phyloP scores from a whole-genome alignment of 2,329 filamentous ascomycete species.

The Peltaster fructicola region DNA sequence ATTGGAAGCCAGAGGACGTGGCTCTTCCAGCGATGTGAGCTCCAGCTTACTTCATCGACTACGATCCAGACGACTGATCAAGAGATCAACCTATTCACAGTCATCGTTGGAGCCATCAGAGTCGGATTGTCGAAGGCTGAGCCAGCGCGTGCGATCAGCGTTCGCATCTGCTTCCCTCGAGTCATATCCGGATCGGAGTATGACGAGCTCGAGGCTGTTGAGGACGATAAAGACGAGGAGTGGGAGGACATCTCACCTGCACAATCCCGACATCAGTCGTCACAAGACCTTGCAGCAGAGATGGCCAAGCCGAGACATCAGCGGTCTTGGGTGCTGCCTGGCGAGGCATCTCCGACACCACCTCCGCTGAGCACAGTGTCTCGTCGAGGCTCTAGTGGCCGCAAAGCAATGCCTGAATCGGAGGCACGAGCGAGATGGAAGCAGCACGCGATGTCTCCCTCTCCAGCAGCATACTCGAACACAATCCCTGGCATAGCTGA shows the following conservation, averaged over 20 bases:
- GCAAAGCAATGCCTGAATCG: too few relatives aligned
- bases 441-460: too few relatives aligned
- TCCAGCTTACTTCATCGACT: too few relatives aligned
- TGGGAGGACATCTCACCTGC: conserved; percentile 4
- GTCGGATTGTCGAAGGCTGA: conserved; percentile 12
- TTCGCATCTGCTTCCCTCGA: conserved; percentile 16
- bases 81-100: too few relatives aligned
- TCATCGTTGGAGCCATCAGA: too few relatives aligned
- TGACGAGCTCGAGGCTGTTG: conserved; percentile 7
- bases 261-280: conserved; percentile 1
- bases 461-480: background rate
- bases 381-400: conserved; percentile 4
- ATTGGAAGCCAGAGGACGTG: background rate
- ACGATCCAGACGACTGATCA: too few relatives aligned
- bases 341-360: conserved; percentile 20
- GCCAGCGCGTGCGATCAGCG: conserved; percentile 10
- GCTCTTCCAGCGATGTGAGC: too few relatives aligned
- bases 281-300: conserved; percentile 6
- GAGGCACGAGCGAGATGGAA: too few relatives aligned
- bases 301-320: conserved; percentile 15
- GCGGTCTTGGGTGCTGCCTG: conserved; percentile 15
- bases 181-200: conserved; percentile 11
- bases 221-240: conserved; percentile 8
- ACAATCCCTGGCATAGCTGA: background rate
- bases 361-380: conserved; percentile 10